Conservation (phyloP, 2,329 filamentous ascomycete species). For the Claviceps digitariae region DNA sequence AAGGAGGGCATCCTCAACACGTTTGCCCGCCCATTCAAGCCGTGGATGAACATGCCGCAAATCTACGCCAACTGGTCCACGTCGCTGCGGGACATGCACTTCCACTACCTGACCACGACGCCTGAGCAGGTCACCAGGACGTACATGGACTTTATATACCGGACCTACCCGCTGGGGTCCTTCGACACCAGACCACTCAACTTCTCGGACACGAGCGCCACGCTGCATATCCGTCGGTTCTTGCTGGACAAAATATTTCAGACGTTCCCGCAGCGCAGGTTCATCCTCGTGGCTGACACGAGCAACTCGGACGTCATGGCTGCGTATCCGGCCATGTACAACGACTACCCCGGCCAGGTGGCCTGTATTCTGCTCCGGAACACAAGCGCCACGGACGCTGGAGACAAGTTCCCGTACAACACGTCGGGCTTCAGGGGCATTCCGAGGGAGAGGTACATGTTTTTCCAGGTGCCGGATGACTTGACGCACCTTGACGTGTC, state of each 20-base stretch:
- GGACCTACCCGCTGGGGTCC: constrained; percentile 61
- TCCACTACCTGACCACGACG: constrained; percentile 72
- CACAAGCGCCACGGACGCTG: constrained; percentile 52
- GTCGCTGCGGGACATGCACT: constrained; percentile 55
- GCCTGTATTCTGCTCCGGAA: constrained; percentile 69
- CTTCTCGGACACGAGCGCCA: constrained; percentile 62
- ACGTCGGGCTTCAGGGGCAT: constrained; percentile 57
- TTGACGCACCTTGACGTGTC: constrained; percentile 51
- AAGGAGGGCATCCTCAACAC: constrained; percentile 63
- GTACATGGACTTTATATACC: constrained; percentile 73
- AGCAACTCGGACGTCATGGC: constrained; percentile 66
- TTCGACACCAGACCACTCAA: constrained; percentile 70
- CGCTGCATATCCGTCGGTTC: constrained; percentile 55
- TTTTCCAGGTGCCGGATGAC: constrained; percentile 62
- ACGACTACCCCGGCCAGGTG: constrained; percentile 55
- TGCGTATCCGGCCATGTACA: constrained; percentile 46
- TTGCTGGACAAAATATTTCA: constrained; percentile 59
- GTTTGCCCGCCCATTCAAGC: constrained; percentile 55
- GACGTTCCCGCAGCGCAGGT: constrained; percentile 62
- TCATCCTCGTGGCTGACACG: constrained; percentile 64
- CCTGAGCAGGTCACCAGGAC: constrained; percentile 65
- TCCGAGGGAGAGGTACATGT: constrained; percentile 60
- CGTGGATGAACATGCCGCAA: constrained; percentile 69
- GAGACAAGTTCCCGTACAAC: constrained; percentile 61
- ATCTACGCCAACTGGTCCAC: constrained; percentile 64